Evolutionary conservation across 202 grass and related monocot species (phyloP).

Genomic region (Schoenoplectus tabernaemontani): DNA sequence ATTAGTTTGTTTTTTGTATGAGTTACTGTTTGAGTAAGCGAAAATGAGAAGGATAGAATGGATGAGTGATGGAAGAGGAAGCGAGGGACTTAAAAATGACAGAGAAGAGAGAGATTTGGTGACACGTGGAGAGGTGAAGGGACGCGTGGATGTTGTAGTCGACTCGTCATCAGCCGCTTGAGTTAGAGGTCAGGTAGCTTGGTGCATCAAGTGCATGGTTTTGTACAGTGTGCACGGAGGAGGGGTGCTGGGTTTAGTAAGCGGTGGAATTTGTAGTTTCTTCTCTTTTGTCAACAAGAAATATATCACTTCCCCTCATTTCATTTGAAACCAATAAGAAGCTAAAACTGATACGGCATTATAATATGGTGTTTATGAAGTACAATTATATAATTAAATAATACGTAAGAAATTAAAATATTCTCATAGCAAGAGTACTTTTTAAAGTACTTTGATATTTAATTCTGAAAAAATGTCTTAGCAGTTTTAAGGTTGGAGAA

Average conservation of each 20-base stretch:
- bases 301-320: too few relatives aligned
- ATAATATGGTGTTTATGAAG: too few relatives aligned
- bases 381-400: too few relatives aligned
- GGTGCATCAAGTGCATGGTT: not conserved
- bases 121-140: slow-evolving; percentile 11
- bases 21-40: not conserved
- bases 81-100: not conserved
- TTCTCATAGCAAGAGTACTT: too few relatives aligned
- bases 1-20: not conserved
- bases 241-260: not conserved
- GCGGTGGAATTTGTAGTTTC: not conserved
- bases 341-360: too few relatives aligned
- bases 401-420: too few relatives aligned
- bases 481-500: too few relatives aligned
- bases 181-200: not conserved
- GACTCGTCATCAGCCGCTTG: slow-evolving; percentile 35
- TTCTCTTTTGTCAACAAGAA: not conserved
- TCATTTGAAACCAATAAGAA: too few relatives aligned
- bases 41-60: not conserved
- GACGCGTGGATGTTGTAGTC: slow-evolving; percentile 37
- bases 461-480: too few relatives aligned
- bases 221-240: not conserved
- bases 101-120: not conserved
- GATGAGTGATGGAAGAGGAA: not conserved
- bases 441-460: too few relatives aligned